phyloP scores from a whole-genome alignment of 1,139 yeast species.

The Diutina siamensis region DNA sequence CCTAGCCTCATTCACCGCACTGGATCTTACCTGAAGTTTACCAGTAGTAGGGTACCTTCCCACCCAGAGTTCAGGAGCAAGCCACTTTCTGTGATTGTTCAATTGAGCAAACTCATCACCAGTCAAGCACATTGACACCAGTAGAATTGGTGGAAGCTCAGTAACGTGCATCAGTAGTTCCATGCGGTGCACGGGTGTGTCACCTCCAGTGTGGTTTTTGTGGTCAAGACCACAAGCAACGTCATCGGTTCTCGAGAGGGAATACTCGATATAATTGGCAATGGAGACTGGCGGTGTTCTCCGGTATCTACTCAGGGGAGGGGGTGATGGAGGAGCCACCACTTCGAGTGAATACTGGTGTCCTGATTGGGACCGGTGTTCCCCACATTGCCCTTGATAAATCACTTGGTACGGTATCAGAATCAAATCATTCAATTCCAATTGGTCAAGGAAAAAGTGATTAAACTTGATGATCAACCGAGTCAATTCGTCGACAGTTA shows the following conservation, averaged over 20 bases:
- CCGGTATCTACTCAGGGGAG: not conserved
- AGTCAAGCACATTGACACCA: constrained; percentile 46
- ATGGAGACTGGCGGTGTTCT: not conserved
- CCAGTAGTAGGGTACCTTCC: constrained; percentile 7
- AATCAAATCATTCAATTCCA: constrained; percentile 21
- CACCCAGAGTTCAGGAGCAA: constrained; percentile 43
- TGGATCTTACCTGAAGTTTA: constrained; percentile 24
- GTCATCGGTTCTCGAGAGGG: not conserved
- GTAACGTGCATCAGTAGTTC: constrained; percentile 14
- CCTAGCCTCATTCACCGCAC: constrained; percentile 20
- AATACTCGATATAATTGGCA: not conserved
- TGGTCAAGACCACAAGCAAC: not conserved
- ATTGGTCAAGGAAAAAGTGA: constrained; percentile 30
- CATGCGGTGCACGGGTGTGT: not conserved
- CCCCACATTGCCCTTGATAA: constrained; percentile 2
- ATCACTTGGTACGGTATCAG: not conserved
- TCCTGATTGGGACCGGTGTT: not conserved
- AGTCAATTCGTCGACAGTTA: not conserved
- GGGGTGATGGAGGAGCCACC: not conserved
- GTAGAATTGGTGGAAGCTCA: constrained; percentile 54
- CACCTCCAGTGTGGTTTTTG: not conserved
- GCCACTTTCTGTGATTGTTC: constrained; percentile 39
- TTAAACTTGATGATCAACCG: constrained; percentile 12
- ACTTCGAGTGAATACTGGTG: constrained; percentile 42
- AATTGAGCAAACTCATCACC: constrained; percentile 34